Base-by-base conservation (phyloP, 2,329 filamentous ascomycete genomes). In the Emydomyces testavorans region DNA sequence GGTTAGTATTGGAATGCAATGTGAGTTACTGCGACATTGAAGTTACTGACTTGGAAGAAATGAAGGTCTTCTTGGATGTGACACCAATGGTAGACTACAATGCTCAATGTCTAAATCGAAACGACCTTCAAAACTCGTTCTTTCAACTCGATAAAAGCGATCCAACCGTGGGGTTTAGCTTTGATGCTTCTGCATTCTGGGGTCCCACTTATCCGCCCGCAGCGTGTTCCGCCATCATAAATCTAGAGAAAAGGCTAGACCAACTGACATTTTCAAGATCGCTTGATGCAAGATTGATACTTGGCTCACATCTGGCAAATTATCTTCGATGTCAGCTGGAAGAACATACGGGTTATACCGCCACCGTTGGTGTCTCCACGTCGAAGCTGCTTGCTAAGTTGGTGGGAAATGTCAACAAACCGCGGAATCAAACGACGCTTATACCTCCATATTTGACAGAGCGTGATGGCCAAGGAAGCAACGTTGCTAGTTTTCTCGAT, bases 61-160 rank as follows among this genome's bases (percentile, higher is more conserved):
- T 29, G 6, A 54, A 77, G 74, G 71, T 80, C 2, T 85, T 80
- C 59, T 65, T 85, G 66, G 87, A 96, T 59, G 84, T 90, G 36
- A 90, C 86, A 6, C 85, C 94, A 54, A 80, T 95, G 54, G 71
- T 96, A 48, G 77, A 83, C 36, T 93, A 89, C 70, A 96, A 95
- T 60, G 57, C 82, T 44, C 73, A 72, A 15, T 71, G 86, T 21
- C 65, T 95, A 38, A 93, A 90, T 60, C 65, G 56, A 16, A 71
- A 81, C 57, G 73, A 81, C 50, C 66, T 89, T 40, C 54, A 61
- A 0, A 63, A 79, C 44, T 88, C 86, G 0, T 95, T 89, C 69
- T 95, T 95, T 62, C 79, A 82, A 57, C 74, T 94, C 13, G 80
- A 82, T 42, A 75, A 70, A 38, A 68, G 73, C 32, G 83, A 94